Evolutionary conservation across 371 early-diverging fungal genomes (phyloP).

Genomic region (Circinella umbellata): DNA sequence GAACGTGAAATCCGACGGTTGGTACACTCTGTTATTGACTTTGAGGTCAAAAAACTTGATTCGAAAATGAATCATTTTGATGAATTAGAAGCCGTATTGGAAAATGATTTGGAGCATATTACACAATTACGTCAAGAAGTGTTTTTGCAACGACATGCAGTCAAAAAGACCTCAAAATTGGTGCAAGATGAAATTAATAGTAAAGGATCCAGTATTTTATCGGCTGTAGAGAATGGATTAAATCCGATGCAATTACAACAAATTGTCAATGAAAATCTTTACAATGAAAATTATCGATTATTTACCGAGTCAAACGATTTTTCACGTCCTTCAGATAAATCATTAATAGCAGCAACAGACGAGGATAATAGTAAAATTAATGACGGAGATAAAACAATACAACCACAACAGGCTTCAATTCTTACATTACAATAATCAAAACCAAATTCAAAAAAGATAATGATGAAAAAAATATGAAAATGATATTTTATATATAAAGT

Average conservation of each 20-base stretch:
- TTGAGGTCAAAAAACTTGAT: slow-evolving; percentile 87
- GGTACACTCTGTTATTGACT: slow-evolving; percentile 81
- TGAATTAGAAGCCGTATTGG: slow-evolving; percentile 86
- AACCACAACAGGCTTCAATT: slow-evolving; percentile 3
- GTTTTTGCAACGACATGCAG: slow-evolving; percentile 75
- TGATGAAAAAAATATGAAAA: too few relatives aligned
- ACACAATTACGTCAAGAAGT: slow-evolving; percentile 83
- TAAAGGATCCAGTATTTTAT: slow-evolving; percentile 33
- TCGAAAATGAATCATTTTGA: slow-evolving; percentile 92
- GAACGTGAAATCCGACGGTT: slow-evolving; percentile 82
- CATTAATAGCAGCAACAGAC: background rate
- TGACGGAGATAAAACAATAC: background rate
- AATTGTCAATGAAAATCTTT: slow-evolving; percentile 33
- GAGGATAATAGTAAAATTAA: background rate
- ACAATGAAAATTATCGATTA: slow-evolving; percentile 43
- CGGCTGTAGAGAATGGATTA: slow-evolving; percentile 45
- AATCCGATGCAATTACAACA: slow-evolving; percentile 46
- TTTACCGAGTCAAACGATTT: slow-evolving; percentile 17
- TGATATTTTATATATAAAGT: too few relatives aligned
- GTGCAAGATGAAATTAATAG: slow-evolving; percentile 56
- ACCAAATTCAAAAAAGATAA: background rate
- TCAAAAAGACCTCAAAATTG: slow-evolving; percentile 59
- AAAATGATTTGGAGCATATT: slow-evolving; percentile 82
- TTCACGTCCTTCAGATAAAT: background rate
- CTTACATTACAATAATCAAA: background rate